Conservation (phyloP, 192 early-diverging fungal species). For the Linnemannia elongata region DNA sequence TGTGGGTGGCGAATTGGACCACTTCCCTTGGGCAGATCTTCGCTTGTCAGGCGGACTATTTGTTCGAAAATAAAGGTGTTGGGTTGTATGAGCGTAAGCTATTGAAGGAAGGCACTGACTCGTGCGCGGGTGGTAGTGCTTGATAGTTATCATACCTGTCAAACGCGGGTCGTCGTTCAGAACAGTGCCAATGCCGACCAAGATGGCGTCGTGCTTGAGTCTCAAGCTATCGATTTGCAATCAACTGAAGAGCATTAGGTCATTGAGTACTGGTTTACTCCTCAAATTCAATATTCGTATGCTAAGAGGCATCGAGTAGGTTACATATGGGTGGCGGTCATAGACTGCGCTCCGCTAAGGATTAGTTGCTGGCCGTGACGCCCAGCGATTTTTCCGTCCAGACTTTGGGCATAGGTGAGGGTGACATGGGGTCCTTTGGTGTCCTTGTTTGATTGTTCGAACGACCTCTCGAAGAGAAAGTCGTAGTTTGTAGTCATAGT, state of each 20-base stretch:
- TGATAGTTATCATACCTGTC: conserved; percentile 53
- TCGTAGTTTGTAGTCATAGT: conserved; percentile 5
- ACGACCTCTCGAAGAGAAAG: conserved; percentile 30
- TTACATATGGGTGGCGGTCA: conserved; percentile 85
- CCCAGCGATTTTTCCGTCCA: conserved; percentile 85
- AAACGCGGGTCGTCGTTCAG: conserved; percentile 86
- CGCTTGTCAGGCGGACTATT: conserved; percentile 28
- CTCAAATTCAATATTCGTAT: neutral
- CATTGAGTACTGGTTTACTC: conserved; percentile 7
- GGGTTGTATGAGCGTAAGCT: neutral
- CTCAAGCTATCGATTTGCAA: conserved; percentile 63
- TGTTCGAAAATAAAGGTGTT: neutral
- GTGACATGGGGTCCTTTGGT: conserved; percentile 69
- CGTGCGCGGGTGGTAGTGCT: neutral
- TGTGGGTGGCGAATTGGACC: conserved; percentile 68
- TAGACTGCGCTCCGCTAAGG: conserved; percentile 80
- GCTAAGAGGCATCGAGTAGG: too few species aligned
- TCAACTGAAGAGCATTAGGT: neutral
- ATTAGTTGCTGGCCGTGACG: conserved; percentile 67
- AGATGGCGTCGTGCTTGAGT: conserved; percentile 81
- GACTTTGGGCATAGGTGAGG: conserved; percentile 91
- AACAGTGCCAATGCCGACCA: conserved; percentile 89
- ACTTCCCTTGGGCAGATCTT: conserved; percentile 19
- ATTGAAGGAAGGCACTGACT: neutral
- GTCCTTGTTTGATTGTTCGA: neutral